Evolutionary conservation across 2,329 filamentous ascomycete genomes (phyloP).

Genomic region (Xylariaceae sp.): DNA sequence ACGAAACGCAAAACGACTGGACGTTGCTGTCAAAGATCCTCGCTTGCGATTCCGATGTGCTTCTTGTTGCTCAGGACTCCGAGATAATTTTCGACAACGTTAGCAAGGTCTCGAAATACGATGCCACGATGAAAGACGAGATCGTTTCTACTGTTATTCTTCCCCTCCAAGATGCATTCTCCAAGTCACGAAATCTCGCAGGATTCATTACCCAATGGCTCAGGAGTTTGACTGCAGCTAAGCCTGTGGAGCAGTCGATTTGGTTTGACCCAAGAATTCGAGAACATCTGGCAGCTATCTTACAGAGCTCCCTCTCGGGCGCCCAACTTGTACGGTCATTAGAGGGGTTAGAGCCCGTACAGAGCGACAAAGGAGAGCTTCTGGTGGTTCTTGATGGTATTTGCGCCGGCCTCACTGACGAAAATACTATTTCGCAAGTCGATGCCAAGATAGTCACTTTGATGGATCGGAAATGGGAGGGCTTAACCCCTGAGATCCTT

Average conservation of each 20-base stretch:
- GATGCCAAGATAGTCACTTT: conserved; percentile 32
- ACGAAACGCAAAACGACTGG: conserved; percentile 34
- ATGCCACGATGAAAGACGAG: conserved; percentile 20
- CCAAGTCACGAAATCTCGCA: conserved; percentile 36
- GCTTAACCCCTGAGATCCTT: conserved; percentile 23
- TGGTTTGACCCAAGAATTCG: conserved; percentile 29
- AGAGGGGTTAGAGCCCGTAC: conserved; percentile 31
- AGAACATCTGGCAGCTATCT: conserved; percentile 25
- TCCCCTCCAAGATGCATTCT: conserved; percentile 39
- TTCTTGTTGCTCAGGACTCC: conserved; percentile 35
- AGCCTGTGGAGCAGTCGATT: conserved; percentile 21
- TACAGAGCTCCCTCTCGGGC: conserved; percentile 35
- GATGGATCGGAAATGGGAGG: conserved; percentile 22
- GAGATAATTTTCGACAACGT: conserved; percentile 32
- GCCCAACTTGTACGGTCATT: conserved; percentile 35
- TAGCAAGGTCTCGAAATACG: conserved; percentile 24
- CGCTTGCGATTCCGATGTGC: conserved; percentile 41
- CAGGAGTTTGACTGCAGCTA: conserved; percentile 23
- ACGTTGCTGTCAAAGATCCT: conserved; percentile 39
- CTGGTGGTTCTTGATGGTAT: conserved; percentile 37
- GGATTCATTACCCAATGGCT: conserved; percentile 39
- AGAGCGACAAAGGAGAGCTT: conserved; percentile 25
- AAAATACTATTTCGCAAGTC: conserved; percentile 31
- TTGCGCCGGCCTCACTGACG: conserved; percentile 33
- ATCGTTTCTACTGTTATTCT: conserved; percentile 34